Evolutionary conservation across 1,284 basidiomycete genomes (phyloP), one percentile per base, ranked within the genome.

Genomic region (Taiwanofungus camphoratus): DNA sequence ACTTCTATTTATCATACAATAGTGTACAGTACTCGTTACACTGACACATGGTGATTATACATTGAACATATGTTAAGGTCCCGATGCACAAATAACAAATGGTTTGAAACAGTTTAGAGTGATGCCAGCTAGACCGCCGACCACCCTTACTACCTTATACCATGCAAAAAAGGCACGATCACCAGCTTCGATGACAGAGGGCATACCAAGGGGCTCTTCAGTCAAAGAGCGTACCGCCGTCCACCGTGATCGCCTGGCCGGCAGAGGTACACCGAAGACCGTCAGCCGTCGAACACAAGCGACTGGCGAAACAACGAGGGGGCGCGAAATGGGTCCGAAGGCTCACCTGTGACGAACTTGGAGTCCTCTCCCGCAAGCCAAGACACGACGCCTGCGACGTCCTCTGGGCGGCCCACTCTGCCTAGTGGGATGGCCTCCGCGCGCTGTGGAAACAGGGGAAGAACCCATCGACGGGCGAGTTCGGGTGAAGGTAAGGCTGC

Each of bases 361-460:
- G 65, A 52, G 26, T 62, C 62, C 13, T 60, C 51, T 2, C 62
- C 63, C 0, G 56, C 62, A 2, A 70, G 52, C 51, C 58, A 70
- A 0, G 66, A 67, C 2, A 68, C 68, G 8, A 69, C 44, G 11
- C 55, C 57, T 6, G 65, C 61, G 29, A 68, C 57, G 34, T 68
- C 60, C 15, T 63, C 57, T 0, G 61, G 57, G 12, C 44, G 48
- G 22, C 63, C 63, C 15, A 56, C 44, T 4, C 50, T 44, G 11
- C 52, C 58, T 0, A 53, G 39, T 7, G 49, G 41, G 24, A 39
- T 49, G 5, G 35, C 40, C 16, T 39, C 37, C 22, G 42, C 42
- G 20, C 23, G 38, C 39, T 49, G 31, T 42, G 36, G 34, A 46
- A 21, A 40, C 46, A 48, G 23, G 7, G 16, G 11, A 20, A 2